These are phyloP conservation scores for Suillus bovinus DNA, from an alignment of 768 basidiomycete genomes.

Conservation along the genomic window DNA sequence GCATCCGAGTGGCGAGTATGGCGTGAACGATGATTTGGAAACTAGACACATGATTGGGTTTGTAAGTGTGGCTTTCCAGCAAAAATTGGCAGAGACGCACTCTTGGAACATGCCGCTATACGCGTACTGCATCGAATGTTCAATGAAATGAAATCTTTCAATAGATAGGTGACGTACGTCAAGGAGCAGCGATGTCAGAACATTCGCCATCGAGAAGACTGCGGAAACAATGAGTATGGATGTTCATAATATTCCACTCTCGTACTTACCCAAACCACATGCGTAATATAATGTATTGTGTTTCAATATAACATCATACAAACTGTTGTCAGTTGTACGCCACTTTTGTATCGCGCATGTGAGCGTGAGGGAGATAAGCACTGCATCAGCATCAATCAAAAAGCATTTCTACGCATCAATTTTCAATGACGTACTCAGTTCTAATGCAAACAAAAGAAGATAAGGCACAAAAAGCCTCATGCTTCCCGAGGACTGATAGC, in stretches of 20 bases:
- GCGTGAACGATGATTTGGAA: conserved; percentile 9
- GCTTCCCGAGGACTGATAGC: not conserved
- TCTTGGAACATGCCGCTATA: conserved; percentile 12
- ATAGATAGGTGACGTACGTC: conserved; percentile 1
- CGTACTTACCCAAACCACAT: conserved; percentile 10
- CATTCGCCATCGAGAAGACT: conserved; percentile 7
- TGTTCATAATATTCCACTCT: no score
- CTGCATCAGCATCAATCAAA: not conserved
- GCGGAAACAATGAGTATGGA: not conserved
- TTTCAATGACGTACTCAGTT: conserved; percentile 3
- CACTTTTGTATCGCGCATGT: conserved; percentile 4
- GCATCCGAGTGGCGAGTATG: conserved; percentile 10
- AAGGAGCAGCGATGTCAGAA: conserved; percentile 8
- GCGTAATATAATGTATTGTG: conserved; percentile 12
- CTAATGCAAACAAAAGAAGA: conserved; percentile 7
- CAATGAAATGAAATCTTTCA: not conserved
- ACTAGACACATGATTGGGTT: not conserved
- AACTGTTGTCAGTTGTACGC: not conserved
- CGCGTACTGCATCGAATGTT: conserved; percentile 1
- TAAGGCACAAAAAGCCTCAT: conserved; percentile 5
- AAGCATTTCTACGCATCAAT: not conserved
- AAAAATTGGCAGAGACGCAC: conserved; percentile 1
- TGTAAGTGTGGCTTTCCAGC: not conserved
- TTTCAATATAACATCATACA: conserved; percentile 5
- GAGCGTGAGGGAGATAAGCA: conserved; percentile 9